These are phyloP conservation scores for Syncephalastrum monosporum DNA, from an alignment of 371 early-diverging fungal genomes.

Conservation along the genomic window DNA sequence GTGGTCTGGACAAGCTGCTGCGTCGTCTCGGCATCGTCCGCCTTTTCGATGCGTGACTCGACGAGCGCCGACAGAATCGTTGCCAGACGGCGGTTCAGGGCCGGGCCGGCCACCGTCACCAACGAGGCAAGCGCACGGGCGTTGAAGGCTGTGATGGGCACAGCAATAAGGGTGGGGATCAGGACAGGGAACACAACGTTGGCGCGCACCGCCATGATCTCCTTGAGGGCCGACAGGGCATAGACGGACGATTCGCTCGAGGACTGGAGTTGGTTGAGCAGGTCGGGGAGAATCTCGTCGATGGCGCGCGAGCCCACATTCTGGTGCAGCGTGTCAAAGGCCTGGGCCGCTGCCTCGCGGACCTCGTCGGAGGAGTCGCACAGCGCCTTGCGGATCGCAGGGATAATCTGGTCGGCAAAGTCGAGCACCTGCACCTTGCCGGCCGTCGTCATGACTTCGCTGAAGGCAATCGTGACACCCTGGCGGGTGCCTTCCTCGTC, in stretches of 20 bases:
- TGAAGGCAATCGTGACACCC: conserved; percentile 91
- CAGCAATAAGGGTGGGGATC: conserved; percentile 88
- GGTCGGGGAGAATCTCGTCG: conserved; percentile 86
- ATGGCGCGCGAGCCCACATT: conserved; percentile 88
- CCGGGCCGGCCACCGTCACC: conserved; percentile 89
- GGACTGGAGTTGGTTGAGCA: conserved; percentile 79
- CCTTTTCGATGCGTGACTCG: conserved; percentile 57
- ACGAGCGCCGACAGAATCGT: conserved; percentile 82
- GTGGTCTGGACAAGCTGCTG: conserved; percentile 70
- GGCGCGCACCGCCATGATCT: conserved; percentile 94
- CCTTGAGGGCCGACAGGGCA: conserved; percentile 93
- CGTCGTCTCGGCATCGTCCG: conserved; percentile 68
- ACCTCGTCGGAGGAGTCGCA: conserved; percentile 80
- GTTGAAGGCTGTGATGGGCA: conserved; percentile 88
- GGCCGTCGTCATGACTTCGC: conserved; percentile 88
- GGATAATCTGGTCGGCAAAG: conserved; percentile 80
- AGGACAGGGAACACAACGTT: conserved; percentile 96
- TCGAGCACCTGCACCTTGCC: conserved; percentile 80
- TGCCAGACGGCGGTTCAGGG: conserved; percentile 78
- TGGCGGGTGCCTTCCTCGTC: conserved; percentile 70
- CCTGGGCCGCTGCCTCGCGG: conserved; percentile 92
- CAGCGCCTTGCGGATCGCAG: conserved; percentile 78
- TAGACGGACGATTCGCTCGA: conserved; percentile 64
- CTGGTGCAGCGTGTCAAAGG: conserved; percentile 92
- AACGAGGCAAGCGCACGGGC: conserved; percentile 88